These are phyloP conservation scores for Ammopiptanthus mongolicus DNA, from an alignment of 306 rosid species.

Conservation along the genomic window DNA sequence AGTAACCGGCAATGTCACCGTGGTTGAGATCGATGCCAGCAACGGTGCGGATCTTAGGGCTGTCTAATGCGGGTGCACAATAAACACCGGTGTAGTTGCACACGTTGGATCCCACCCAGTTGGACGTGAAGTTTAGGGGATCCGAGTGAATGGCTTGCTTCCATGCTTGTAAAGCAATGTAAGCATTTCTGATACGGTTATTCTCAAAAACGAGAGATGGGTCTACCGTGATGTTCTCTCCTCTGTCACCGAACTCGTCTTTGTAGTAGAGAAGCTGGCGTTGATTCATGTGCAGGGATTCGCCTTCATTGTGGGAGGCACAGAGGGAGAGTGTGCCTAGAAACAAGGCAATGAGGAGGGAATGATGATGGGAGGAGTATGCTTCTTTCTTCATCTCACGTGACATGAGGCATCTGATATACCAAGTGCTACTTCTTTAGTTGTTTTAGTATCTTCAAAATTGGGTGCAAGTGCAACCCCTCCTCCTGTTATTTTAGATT, in stretches of 20 bases:
- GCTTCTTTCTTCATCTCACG: constrained; percentile 68
- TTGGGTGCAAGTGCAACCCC: not conserved
- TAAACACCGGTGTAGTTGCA: constrained; percentile 58
- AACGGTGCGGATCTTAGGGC: constrained; percentile 43
- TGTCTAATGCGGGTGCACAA: constrained; percentile 44
- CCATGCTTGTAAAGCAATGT: constrained; percentile 62
- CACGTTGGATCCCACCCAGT: constrained; percentile 60
- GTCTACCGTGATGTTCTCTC: constrained; percentile 43
- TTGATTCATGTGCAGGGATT: constrained; percentile 43
- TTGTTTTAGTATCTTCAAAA: not conserved
- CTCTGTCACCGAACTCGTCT: constrained; percentile 78
- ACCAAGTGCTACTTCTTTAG: constrained; percentile 28
- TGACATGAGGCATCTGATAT: constrained; percentile 48
- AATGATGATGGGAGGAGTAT: constrained; percentile 13
- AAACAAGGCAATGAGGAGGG: constrained; percentile 25
- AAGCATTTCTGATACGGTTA: constrained; percentile 45
- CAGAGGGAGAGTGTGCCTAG: constrained; percentile 25
- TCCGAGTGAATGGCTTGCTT: constrained; percentile 69
- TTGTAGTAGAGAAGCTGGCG: constrained; percentile 78
- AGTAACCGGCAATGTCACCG: constrained; percentile 64
- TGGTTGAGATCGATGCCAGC: constrained; percentile 83
- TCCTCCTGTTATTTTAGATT: not conserved
- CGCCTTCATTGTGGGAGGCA: constrained; percentile 27
- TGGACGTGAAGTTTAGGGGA: constrained; percentile 37
- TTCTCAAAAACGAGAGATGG: constrained; percentile 44